Percentiles rank a stretch among this genome's conserved stretches.
Evolutionary conservation across 805 yeast genomes (phyloP).

Genomic region (Lipomyces chichibuensis): DNA sequence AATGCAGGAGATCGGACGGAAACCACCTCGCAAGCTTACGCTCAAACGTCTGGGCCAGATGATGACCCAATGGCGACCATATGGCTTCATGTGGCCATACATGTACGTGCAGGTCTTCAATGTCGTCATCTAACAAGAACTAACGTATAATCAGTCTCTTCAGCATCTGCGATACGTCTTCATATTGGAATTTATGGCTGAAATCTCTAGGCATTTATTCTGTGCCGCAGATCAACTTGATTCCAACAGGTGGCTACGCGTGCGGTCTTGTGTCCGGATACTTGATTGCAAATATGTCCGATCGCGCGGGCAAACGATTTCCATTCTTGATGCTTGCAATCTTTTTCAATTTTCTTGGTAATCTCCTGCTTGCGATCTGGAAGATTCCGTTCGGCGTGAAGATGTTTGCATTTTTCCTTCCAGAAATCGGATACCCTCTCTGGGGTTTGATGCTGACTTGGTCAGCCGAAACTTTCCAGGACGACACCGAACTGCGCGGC

Average conservation of each 20-base stretch:
- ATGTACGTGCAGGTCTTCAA: constrained; percentile 42
- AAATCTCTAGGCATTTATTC: constrained; percentile 37
- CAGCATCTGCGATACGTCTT: constrained; percentile 6
- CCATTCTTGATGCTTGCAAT: constrained; percentile 29
- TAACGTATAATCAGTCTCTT: neutral
- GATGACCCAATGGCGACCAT: constrained; percentile 22
- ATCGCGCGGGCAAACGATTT: constrained; percentile 40
- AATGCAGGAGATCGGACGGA: constrained; percentile 19
- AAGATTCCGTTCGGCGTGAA: constrained; percentile 46
- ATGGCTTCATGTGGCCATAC: constrained; percentile 16
- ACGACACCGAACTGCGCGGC: constrained; percentile 40
- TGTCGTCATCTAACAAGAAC: neutral
- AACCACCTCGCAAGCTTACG: constrained; percentile 17
- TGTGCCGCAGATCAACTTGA: constrained; percentile 40
- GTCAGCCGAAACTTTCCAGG: constrained; percentile 37
- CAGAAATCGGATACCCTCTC: constrained; percentile 11
- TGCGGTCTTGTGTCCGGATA: constrained; percentile 40
- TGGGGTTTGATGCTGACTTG: constrained; percentile 36
- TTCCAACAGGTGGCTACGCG: constrained; percentile 45
- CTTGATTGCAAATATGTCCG: constrained; percentile 40
- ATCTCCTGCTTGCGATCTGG: constrained; percentile 49
- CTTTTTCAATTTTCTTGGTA: constrained; percentile 8
- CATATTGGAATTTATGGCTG: constrained; percentile 42
- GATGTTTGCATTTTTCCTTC: constrained; percentile 14
- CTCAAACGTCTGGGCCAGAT: constrained; percentile 7